Percentiles rank a stretch among this genome's conserved stretches.
Evolutionary conservation across 352 stramenopile genomes (phyloP).

Genomic region (Phytophthora fragariaefolia): DNA sequence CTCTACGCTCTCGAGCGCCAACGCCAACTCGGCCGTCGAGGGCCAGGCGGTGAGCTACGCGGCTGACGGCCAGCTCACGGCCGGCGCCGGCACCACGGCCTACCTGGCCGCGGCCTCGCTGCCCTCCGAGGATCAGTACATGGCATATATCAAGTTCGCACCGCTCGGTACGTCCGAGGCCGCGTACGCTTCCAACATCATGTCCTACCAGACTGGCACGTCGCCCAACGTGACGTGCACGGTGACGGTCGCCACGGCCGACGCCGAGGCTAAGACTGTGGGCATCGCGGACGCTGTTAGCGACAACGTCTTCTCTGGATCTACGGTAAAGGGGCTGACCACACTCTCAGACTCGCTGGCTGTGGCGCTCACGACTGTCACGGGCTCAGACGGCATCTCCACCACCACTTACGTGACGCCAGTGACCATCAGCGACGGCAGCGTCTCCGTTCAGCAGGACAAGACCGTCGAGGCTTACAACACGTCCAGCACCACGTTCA

Average conservation of each 20-base stretch:
- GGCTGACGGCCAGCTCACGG: constrained; percentile 50
- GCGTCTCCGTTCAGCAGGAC: constrained; percentile 49
- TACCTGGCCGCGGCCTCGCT: constrained; percentile 66
- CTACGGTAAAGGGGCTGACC: constrained; percentile 64
- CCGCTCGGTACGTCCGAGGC: constrained; percentile 52
- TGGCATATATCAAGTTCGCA: constrained; percentile 72
- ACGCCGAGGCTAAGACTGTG: constrained; percentile 55
- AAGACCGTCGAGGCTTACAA: constrained; percentile 58
- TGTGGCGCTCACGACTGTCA: constrained; percentile 59
- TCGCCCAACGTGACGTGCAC: constrained; percentile 48
- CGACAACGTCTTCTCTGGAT: constrained; percentile 57
- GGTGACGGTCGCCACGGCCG: constrained; percentile 57
- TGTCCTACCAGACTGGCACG: constrained; percentile 65
- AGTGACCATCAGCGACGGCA: constrained; percentile 52
- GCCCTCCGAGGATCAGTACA: constrained; percentile 48
- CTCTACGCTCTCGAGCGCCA: constrained; percentile 36
- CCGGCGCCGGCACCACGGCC: constrained; percentile 72
- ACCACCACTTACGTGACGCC: constrained; percentile 54
- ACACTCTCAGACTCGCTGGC: constrained; percentile 70
- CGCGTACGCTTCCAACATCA: constrained; percentile 55
- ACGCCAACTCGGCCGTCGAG: constrained; percentile 34
- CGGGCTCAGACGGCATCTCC: constrained; percentile 45
- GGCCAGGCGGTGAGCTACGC: constrained; percentile 74
- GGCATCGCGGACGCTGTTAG: constrained; percentile 45
- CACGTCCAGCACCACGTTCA: constrained; percentile 70